These are phyloP conservation scores for Conticribra weissflogii DNA, from an alignment of 108 stramenopile species.

Conservation along the genomic window DNA sequence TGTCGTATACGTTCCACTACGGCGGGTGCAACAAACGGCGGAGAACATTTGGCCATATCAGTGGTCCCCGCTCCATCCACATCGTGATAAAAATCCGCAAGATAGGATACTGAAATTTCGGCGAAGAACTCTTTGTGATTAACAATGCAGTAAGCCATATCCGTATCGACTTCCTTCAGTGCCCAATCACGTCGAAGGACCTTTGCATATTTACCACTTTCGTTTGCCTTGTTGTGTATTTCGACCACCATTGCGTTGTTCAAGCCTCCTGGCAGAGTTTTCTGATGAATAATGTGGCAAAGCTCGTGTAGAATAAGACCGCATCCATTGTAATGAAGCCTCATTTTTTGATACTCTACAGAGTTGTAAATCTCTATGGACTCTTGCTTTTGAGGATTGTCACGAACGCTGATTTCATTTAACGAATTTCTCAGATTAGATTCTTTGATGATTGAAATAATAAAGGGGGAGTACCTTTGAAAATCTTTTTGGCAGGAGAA, in stretches of 20 bases:
- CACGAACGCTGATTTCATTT: conserved; percentile 49
- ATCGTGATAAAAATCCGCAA: conserved; percentile 62
- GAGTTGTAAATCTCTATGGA: conserved; percentile 85
- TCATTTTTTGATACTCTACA: conserved; percentile 66
- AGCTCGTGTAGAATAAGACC: conserved; percentile 84
- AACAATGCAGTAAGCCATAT: conserved; percentile 79
- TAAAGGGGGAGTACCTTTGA: too few relatives aligned
- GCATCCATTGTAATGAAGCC: conserved; percentile 83
- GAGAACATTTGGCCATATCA: conserved; percentile 60
- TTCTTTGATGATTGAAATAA: neutral
- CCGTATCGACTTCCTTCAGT: conserved; percentile 53
- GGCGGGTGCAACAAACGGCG: conserved; percentile 67
- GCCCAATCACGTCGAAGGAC: conserved; percentile 84
- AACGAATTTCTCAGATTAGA: too few relatives aligned
- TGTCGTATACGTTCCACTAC: conserved; percentile 55
- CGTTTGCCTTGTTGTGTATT: conserved; percentile 45
- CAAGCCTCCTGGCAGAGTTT: conserved; percentile 64
- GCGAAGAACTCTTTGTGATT: conserved; percentile 87
- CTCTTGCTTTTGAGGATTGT: conserved; percentile 65
- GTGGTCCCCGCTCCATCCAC: conserved; percentile 50
- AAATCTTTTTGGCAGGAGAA: too few relatives aligned
- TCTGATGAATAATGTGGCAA: conserved; percentile 86
- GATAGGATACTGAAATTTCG: conserved; percentile 81
- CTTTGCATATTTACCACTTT: conserved; percentile 60
- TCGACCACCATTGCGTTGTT: conserved; percentile 53